A percentile compares a stretch with the other conserved stretches of the same genome.
These are phyloP conservation scores for Malassezia furfur DNA, from an alignment of 1,284 basidiomycete species.

Conservation along the genomic window DNA sequence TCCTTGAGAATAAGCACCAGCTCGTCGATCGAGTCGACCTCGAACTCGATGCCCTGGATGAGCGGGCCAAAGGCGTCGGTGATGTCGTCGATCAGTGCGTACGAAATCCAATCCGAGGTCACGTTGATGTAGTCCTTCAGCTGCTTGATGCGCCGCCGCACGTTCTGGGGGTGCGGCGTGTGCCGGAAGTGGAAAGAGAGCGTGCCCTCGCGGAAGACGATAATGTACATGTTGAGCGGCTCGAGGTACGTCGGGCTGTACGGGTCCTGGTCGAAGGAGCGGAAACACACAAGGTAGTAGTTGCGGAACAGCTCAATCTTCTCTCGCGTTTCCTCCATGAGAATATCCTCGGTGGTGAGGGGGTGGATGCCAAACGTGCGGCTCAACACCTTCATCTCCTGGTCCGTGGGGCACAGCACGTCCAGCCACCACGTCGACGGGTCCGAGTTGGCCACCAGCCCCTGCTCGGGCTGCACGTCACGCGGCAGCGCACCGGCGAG, in stretches of 20 bases:
- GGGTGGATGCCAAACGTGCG: constrained; percentile 79
- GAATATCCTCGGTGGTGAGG: constrained; percentile 95
- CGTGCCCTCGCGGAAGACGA: constrained; percentile 97
- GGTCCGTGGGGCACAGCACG: constrained; percentile 83
- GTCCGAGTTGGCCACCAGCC: constrained; percentile 52
- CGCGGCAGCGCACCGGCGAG: neutral
- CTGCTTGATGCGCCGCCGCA: constrained; percentile 94
- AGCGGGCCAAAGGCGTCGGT: constrained; percentile 98
- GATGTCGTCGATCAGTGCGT: constrained; percentile 98
- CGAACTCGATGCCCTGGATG: constrained; percentile 97
- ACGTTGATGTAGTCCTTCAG: constrained; percentile 98
- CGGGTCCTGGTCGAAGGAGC: constrained; percentile 95
- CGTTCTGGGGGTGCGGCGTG: constrained; percentile 94
- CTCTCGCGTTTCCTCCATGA: constrained; percentile 97
- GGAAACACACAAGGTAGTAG: constrained; percentile 98
- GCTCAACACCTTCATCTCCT: constrained; percentile 93
- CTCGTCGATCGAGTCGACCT: constrained; percentile 98
- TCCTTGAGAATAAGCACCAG: constrained; percentile 89
- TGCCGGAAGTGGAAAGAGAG: constrained; percentile 94
- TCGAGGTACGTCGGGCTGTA: constrained; percentile 96
- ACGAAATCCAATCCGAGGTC: constrained; percentile 99
- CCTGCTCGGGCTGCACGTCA: neutral
- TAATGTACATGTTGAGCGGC: constrained; percentile 98
- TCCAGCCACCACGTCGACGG: constrained; percentile 95
- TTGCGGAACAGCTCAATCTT: constrained; percentile 99